These are phyloP conservation scores for Fulvia fulva DNA, from an alignment of 2,329 filamentous ascomycete genomes.

Conservation along the genomic window DNA sequence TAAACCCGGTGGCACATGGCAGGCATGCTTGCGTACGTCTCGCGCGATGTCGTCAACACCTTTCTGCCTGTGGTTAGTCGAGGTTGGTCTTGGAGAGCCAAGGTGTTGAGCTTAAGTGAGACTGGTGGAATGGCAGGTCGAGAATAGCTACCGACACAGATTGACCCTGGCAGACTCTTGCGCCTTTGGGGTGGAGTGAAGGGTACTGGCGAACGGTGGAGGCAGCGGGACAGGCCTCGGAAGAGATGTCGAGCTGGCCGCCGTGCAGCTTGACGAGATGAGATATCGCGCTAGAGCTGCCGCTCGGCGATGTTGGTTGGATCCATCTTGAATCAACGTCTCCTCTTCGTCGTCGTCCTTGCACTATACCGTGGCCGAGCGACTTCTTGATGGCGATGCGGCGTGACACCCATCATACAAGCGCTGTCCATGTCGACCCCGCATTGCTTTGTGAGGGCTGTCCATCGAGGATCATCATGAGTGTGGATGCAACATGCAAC, in stretches of 20 bases:
- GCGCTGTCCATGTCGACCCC: background rate
- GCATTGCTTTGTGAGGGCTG: background rate
- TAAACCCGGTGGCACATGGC: slow-evolving; percentile 15
- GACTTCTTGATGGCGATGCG: too few species aligned
- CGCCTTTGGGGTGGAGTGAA: background rate
- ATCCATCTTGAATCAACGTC: background rate
- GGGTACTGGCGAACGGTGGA: background rate
- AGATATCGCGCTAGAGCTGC: background rate
- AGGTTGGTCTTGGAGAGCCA: background rate
- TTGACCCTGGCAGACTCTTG: background rate
- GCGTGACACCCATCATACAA: too few species aligned
- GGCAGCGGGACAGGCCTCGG: background rate
- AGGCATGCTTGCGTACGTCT: background rate
- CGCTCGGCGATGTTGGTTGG: background rate
- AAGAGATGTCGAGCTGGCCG: background rate
- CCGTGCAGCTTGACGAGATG: background rate
- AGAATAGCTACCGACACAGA: background rate
- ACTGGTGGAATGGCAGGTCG: background rate
- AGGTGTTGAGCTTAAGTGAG: background rate
- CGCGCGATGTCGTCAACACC: background rate
- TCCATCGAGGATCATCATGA: background rate
- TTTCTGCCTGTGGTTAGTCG: background rate
- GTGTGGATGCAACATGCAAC: background rate
- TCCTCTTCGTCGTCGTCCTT: too few species aligned
- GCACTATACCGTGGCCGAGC: too few species aligned